Conservation (phyloP, 1,139 yeast species). For the Diutina sp. region DNA sequence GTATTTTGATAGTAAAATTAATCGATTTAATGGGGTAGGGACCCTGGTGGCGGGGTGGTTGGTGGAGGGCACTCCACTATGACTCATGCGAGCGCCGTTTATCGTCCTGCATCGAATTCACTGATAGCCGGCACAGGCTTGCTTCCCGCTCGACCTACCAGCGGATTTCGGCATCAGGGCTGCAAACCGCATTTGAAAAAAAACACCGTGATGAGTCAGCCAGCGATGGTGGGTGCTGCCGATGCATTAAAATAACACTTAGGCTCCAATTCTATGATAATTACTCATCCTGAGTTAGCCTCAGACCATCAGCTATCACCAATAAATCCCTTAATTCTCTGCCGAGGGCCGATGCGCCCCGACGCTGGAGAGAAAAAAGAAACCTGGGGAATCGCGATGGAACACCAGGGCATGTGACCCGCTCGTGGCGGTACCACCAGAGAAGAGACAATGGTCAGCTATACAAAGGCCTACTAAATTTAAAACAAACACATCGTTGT, state of each 20-base stretch:
- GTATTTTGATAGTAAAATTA: no score
- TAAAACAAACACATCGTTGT: no score
- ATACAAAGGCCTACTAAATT: no score
- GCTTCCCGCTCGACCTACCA: background rate
- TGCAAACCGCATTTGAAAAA: background rate
- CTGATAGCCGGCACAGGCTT: background rate
- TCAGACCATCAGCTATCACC: background rate
- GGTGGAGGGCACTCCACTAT: background rate
- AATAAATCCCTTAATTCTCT: background rate
- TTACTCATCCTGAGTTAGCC: no score
- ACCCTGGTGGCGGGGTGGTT: background rate
- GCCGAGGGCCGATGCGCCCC: background rate
- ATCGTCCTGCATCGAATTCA: background rate
- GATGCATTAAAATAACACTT: no score
- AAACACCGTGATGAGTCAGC: no score
- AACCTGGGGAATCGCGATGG: background rate
- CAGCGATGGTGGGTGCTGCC: no score
- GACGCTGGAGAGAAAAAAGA: background rate
- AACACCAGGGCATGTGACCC: background rate
- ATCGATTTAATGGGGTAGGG: no score
- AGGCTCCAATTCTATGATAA: no score
- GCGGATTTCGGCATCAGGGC: background rate
- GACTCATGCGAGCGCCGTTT: slow-evolving; percentile 1
- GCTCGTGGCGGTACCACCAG: background rate
- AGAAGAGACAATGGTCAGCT: no score